Conservation (phyloP, 192 early-diverging fungal species). For the Linnemannia hyalina region DNA sequence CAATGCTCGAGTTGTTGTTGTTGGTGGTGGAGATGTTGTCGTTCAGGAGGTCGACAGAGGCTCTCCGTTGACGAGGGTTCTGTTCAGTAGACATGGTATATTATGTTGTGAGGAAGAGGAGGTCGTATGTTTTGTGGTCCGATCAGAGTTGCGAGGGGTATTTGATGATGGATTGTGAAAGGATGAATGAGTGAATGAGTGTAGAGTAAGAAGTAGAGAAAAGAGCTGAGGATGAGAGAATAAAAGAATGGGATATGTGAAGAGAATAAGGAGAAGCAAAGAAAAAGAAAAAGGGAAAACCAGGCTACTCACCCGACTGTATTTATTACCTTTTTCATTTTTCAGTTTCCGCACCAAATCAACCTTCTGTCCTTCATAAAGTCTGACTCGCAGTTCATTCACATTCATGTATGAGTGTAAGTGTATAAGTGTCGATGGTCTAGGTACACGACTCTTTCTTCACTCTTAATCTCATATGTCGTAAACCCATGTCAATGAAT, state of each 20-base stretch:
- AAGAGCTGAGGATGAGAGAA: no score
- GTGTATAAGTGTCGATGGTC: not conserved
- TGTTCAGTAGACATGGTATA: not conserved
- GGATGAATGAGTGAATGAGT: no score
- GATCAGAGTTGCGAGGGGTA: not conserved
- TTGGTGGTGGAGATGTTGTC: not conserved
- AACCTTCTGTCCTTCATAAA: not conserved
- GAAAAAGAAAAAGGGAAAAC: not conserved
- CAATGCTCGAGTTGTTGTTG: not conserved
- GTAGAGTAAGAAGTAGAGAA: not conserved
- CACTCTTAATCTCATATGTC: not conserved
- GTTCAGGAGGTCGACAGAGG: conserved; percentile 11
- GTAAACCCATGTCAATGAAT: no score
- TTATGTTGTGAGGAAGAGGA: not conserved
- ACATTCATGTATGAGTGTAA: not conserved
- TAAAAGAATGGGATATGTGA: not conserved
- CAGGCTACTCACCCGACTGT: not conserved
- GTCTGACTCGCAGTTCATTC: not conserved
- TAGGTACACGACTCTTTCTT: not conserved
- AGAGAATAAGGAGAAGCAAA: not conserved
- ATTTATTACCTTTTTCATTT: not conserved
- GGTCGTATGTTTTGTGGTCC: not conserved
- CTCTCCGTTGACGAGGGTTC: conserved; percentile 2
- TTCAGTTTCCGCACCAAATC: not conserved
- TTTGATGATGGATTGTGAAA: no score